These are phyloP conservation scores for Rubia peregrina DNA, from an alignment of 305 asterid genomes.

Conservation along the genomic window DNA sequence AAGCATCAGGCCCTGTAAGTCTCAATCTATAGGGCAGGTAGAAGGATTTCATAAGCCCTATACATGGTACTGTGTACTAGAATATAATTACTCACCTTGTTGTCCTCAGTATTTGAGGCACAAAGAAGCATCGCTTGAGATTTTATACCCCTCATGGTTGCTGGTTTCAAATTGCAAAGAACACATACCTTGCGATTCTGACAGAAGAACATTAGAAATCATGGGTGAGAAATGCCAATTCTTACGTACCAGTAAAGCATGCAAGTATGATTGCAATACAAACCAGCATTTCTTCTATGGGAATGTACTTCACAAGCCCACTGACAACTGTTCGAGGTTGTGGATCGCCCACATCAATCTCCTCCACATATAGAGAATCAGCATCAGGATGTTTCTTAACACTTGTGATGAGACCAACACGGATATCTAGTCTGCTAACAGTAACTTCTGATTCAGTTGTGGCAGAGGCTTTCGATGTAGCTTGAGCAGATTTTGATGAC, in stretches of 20 bases:
- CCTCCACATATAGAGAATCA: slow-evolving; percentile 88
- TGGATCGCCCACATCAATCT: slow-evolving; percentile 89
- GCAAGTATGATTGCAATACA: slow-evolving; percentile 4
- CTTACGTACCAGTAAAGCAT: not conserved
- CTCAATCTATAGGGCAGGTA: not conserved
- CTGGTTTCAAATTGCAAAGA: slow-evolving; percentile 97
- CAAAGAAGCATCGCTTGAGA: slow-evolving; percentile 99
- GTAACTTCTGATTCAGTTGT: slow-evolving; percentile 52
- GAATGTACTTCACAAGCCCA: slow-evolving; percentile 88
- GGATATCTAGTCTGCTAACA: slow-evolving; percentile 73
- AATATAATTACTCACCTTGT: slow-evolving; percentile 43
- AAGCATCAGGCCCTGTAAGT: not conserved
- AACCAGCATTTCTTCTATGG: slow-evolving; percentile 96
- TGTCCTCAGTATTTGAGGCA: slow-evolving; percentile 66
- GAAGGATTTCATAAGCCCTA: not conserved
- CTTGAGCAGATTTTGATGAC: slow-evolving; percentile 51
- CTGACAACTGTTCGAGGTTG: slow-evolving; percentile 94
- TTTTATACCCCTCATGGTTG: slow-evolving; percentile 81
- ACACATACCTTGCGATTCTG: slow-evolving; percentile 96
- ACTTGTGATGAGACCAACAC: slow-evolving; percentile 79
- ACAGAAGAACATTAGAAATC: slow-evolving; percentile 14
- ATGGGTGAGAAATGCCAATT: not conserved
- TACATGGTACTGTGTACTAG: not conserved
- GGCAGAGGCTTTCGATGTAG: slow-evolving; percentile 37
- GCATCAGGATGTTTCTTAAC: slow-evolving; percentile 95